These are phyloP conservation scores for Globisporangium perplexum DNA, from an alignment of 352 stramenopile species.

Conservation along the genomic window DNA sequence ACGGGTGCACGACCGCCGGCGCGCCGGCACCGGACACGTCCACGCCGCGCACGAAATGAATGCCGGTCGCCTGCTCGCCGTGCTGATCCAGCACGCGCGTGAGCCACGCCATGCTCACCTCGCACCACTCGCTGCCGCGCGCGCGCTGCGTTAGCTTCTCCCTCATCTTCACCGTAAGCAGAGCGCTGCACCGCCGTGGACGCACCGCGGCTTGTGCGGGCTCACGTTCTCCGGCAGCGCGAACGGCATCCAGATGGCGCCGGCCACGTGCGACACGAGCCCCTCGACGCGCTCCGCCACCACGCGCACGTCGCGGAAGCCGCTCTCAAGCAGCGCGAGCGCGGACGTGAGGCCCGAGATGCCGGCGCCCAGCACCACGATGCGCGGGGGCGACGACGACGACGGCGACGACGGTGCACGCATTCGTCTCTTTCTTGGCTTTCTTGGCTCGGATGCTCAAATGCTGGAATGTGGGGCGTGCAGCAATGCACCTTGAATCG, in stretches of 20 bases:
- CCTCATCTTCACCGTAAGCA: too few species aligned
- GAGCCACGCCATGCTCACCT: conserved; percentile 58
- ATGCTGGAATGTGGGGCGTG: too few species aligned
- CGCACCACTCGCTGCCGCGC: conserved; percentile 45
- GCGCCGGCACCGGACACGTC: conserved; percentile 34
- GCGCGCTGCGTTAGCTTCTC: too few species aligned
- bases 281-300: conserved; percentile 47
- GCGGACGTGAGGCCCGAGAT: conserved; percentile 66
- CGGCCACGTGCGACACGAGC: conserved; percentile 59
- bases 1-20: conserved; percentile 36
- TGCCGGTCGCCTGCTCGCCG: conserved; percentile 33
- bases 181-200: too few species aligned
- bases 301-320: conserved; percentile 38
- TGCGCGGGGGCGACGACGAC: conserved; percentile 7
- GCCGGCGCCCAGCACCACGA: conserved; percentile 59
- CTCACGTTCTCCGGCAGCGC: conserved; percentile 34
- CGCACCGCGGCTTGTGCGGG: conserved; percentile 30
- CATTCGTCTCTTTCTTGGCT: too few species aligned
- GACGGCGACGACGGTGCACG: too few species aligned
- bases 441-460: too few species aligned
- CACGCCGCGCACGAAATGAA: conserved; percentile 45
- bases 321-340: conserved; percentile 50
- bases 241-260: conserved; percentile 74
- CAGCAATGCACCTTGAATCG: too few species aligned
- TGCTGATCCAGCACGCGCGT: conserved; percentile 27